Base-by-base conservation (phyloP, 2,329 filamentous ascomycete species). In the Sarocladium strictum region DNA sequence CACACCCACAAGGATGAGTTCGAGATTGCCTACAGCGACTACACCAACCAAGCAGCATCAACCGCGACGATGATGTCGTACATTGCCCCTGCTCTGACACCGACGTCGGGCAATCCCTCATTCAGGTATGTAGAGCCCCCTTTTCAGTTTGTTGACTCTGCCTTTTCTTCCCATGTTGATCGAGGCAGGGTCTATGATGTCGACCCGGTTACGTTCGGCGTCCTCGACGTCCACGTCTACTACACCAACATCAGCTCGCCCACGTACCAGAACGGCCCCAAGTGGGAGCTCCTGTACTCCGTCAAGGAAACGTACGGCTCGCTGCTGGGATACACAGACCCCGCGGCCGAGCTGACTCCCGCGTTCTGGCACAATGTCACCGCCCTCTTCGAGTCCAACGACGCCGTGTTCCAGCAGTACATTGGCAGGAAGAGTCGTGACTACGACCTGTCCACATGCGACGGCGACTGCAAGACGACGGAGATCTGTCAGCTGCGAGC, bases 311-410 rank as follows among this genome's bases (percentile, higher is more conserved):
- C 71, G 7, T 84, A 84, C 60, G 79, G 78, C 5, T 59, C 71
- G 0, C 65, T 74, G 1, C 64, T 78, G 14, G 62, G 57, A 27
- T 58, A 76, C 1, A 65, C 64, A 11, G 59, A 67, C 40, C 43
- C 65, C 2, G 65, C 64, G 10, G 69, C 70, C 3, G 65, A 84
- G 58, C 72, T 85, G 32, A 79, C 76, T 1, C 76, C 80, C 0
- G 75, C 74, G 1, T 83, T 83, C 64, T 84, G 81, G 80, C 80
- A 83, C 63, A 75, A 78, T 58, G 69, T 83, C 19, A 83, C 80
- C 1, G 67, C 67, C 1, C 62, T 68, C 2, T 74, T 84, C 50
- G 74, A 78, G 57, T 59, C 56, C 3, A 64, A 80, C 54, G 58
- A 70, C 2, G 57, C 61, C 0, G 63, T 71, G 1, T 83, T 83